Conservation (phyloP, 1,139 yeast genomes). For the Hansenula sp. region DNA sequence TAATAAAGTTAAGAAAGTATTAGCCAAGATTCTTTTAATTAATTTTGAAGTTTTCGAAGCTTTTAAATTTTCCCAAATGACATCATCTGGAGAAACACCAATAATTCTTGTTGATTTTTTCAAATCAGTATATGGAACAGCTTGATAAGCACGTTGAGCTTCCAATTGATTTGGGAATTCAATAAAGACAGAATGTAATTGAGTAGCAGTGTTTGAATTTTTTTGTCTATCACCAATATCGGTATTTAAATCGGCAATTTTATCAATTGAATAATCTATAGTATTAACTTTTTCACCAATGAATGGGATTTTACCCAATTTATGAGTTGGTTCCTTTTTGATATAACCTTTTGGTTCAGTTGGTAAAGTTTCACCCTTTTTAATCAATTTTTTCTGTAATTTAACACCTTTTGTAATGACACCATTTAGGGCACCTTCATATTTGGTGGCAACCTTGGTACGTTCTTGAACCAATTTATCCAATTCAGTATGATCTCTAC, state of each 20-base stretch:
- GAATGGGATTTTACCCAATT: conserved; percentile 38
- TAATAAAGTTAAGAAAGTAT: conserved; percentile 48
- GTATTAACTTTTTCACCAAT: conserved; percentile 53
- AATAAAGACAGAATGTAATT: conserved; percentile 59
- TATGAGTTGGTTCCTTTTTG: conserved; percentile 69
- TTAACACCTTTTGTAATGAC: conserved; percentile 55
- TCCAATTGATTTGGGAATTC: conserved; percentile 68
- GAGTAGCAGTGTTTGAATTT: conserved; percentile 36
- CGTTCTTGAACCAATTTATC: conserved; percentile 53
- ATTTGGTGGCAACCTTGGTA: conserved; percentile 45
- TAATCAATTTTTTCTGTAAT: conserved; percentile 49
- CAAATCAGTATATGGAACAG: conserved; percentile 35
- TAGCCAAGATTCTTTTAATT: conserved; percentile 47
- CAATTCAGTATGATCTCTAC: conserved; percentile 54
- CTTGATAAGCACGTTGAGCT: conserved; percentile 69
- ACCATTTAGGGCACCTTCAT: conserved; percentile 57
- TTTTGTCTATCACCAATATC: conserved; percentile 53
- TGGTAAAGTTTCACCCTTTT: conserved; percentile 45
- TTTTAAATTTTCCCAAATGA: conserved; percentile 63
- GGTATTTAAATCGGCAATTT: conserved; percentile 49
- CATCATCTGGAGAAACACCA: conserved; percentile 61
- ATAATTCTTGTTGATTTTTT: conserved; percentile 39
- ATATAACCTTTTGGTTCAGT: conserved; percentile 50
- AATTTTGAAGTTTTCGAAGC: conserved; percentile 55
- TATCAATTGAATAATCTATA: conserved; percentile 52